Evolutionary conservation across 345 rosid genomes (phyloP).

Genomic region (Syzygium grande): DNA sequence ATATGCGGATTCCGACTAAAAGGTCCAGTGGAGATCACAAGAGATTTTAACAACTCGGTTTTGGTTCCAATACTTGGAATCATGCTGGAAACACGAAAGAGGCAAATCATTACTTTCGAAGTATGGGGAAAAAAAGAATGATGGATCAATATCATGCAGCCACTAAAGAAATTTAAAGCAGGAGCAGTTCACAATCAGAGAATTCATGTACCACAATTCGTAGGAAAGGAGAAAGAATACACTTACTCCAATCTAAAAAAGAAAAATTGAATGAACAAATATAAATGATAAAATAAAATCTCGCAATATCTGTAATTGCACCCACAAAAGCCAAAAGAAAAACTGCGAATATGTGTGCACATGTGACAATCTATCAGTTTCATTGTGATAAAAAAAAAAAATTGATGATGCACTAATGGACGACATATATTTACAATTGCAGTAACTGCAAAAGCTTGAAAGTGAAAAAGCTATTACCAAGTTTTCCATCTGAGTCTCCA

Average conservation of each 20-base stretch:
- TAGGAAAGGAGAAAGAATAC: neutral
- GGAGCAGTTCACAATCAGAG: neutral
- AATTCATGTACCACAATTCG: neutral
- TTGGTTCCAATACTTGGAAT: neutral
- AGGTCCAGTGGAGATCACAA: neutral
- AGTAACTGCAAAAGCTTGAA: neutral
- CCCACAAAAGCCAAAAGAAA: neutral
- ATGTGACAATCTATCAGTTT: neutral
- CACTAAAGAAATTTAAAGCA: neutral
- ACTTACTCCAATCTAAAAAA: neutral
- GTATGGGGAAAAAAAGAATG: neutral
- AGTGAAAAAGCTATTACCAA: neutral
- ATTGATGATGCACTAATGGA: neutral
- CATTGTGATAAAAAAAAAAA: neutral
- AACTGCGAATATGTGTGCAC: neutral
- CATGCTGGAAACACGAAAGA: neutral
- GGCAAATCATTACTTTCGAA: neutral
- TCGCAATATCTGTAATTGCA: neutral
- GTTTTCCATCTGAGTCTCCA: neutral
- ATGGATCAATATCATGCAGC: neutral
- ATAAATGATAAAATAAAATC: neutral
- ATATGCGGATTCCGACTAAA: neutral
- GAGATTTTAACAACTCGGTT: neutral
- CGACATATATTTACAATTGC: neutral
- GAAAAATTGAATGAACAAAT: neutral